A percentile compares a stretch with the other conserved stretches of the same genome.
phyloP scores from a whole-genome alignment of 768 basidiomycete genomes.

The Lactarius sanguifluus region DNA sequence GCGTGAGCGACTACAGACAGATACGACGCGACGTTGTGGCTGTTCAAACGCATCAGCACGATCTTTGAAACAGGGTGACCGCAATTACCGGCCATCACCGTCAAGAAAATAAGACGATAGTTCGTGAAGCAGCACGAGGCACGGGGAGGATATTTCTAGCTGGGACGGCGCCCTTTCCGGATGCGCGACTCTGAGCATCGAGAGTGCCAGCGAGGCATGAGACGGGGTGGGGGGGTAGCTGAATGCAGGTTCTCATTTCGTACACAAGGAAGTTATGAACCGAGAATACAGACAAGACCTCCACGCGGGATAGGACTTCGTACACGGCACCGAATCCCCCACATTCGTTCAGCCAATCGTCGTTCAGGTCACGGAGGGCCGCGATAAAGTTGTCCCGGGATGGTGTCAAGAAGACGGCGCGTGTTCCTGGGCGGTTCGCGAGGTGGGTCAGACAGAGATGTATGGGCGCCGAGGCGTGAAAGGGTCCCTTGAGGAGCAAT shows the following conservation, averaged over 20 bases:
- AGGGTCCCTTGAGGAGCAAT: conserved; percentile 62
- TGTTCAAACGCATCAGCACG: conserved; percentile 6
- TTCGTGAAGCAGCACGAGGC: conserved; percentile 27
- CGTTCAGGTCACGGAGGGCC: conserved; percentile 49
- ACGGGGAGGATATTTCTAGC: conserved; percentile 16
- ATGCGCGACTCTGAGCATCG: conserved; percentile 23
- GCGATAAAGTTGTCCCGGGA: conserved; percentile 46
- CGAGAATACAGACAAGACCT: conserved; percentile 52
- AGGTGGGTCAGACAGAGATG: conserved; percentile 59
- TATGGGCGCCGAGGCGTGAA: conserved; percentile 67
- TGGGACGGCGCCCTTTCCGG: conserved; percentile 6
- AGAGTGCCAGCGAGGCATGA: conserved; percentile 25
- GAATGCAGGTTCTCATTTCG: too few relatives aligned
- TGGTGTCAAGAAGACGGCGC: conserved; percentile 53
- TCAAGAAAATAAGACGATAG: conserved; percentile 28
- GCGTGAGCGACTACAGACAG: conserved; percentile 26
- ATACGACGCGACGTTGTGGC: conserved; percentile 24
- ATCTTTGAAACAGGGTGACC: background rate
- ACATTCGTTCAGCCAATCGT: conserved; percentile 41
- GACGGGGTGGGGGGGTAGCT: conserved; percentile 25
- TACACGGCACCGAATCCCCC: conserved; percentile 35
- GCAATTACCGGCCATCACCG: conserved; percentile 15
- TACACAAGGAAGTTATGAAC: background rate
- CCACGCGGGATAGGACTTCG: conserved; percentile 33
- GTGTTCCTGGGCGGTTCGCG: conserved; percentile 36